Evolutionary conservation across 202 grass and related monocot species (phyloP).

Genomic region (Zizania palustris): DNA sequence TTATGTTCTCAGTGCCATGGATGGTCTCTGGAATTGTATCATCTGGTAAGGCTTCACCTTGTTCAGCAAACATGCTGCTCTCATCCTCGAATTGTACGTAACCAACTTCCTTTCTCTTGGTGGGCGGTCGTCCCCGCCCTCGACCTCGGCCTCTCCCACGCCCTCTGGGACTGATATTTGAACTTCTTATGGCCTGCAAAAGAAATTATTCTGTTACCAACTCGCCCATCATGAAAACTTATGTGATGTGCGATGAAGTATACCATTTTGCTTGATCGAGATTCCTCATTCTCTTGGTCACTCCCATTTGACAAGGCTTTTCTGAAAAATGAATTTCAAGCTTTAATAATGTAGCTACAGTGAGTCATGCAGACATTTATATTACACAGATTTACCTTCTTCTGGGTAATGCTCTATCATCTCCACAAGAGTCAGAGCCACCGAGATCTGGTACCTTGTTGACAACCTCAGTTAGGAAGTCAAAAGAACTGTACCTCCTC

Average conservation of each 20-base stretch:
- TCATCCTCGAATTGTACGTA: conserved; percentile 89
- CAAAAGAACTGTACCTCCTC: conserved; percentile 92
- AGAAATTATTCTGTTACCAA: conserved; percentile 8
- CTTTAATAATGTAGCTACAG: conserved; percentile 33
- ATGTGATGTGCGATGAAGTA: not conserved
- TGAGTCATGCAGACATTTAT: conserved; percentile 6
- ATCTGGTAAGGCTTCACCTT: conserved; percentile 57
- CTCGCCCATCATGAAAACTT: not conserved
- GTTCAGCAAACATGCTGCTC: conserved; percentile 68
- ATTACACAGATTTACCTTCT: conserved; percentile 66
- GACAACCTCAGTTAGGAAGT: conserved; percentile 96
- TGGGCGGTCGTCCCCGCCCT: conserved; percentile 83
- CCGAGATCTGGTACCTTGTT: conserved; percentile 96
- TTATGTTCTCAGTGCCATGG: conserved; percentile 44
- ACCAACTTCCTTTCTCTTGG: conserved; percentile 72
- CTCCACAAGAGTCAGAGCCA: conserved; percentile 71
- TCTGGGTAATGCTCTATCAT: conserved; percentile 82
- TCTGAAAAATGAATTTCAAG: conserved; percentile 52
- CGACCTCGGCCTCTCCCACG: conserved; percentile 83
- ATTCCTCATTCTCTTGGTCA: conserved; percentile 67
- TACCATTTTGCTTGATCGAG: conserved; percentile 82
- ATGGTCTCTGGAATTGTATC: conserved; percentile 53
- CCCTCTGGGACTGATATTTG: conserved; percentile 67
- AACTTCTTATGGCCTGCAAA: conserved; percentile 68
- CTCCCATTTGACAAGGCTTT: conserved; percentile 77